Evolutionary conservation across 768 basidiomycete genomes (phyloP), one percentile per base, ranked within the genome.

Genomic region (Tulasnella sp.): DNA sequence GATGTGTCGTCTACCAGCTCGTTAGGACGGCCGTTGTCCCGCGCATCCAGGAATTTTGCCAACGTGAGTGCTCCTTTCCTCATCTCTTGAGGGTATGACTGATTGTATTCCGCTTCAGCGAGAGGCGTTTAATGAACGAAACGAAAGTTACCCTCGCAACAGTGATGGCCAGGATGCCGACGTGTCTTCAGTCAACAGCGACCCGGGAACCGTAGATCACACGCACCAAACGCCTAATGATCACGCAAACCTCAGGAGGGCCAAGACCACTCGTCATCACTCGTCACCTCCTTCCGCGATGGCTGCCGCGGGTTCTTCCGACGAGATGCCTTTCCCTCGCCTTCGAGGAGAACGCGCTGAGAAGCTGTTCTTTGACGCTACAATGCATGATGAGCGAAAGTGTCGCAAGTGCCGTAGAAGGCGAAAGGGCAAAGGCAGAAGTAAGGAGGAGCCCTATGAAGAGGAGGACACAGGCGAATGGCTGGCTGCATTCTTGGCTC

Each of bases 271-370:
- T 45, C 15, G 25, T 62, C 52, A 25, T 49, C 59, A 51, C 53
- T 55, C 60, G 63, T 49, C 60, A 60, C 51, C 38, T 11, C 50
- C 42, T n/a, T n/a, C n/a, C n/a, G n/a, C n/a, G n/a, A n/a, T n/a
- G 22, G 46, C 41, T 43, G 43, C 44, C 25, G 53, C 45, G n/a
- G 69, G 68, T 46, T 62, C 64, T 7, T 74, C 73, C 4, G 60
- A 45, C 57, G 67, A 63, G 25, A 76, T 81, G 0, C 83, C 87
- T 1, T 91, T 96, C 73, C 92, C 92, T 0, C 80, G 82, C 60
- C 92, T 92, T 46, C 80, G 85, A 21, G 89, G 87, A 8, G 80
- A 80, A 45, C 81, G 78, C 44, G 76, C 91, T 41, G 89, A 94
- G 67, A 76, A 79, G 0, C 70, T 92, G 52, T 92, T 93, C 73